These are phyloP conservation scores for Plectosphaerella cucumerina DNA, from an alignment of 2,329 filamentous ascomycete genomes.

Conservation along the genomic window DNA sequence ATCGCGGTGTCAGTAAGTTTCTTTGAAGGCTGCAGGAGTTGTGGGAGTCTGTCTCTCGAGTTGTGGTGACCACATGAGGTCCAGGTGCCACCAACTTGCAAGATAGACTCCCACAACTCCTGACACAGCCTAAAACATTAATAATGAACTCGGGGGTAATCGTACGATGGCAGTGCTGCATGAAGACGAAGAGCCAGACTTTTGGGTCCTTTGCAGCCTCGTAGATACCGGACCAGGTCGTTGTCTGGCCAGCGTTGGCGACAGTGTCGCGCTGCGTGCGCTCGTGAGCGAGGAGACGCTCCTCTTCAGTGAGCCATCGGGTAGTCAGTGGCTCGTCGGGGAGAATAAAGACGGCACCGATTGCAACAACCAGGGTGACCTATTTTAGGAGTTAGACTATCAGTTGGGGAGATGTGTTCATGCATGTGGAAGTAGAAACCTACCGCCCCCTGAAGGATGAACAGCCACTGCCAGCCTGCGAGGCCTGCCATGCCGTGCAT, in stretches of 20 bases:
- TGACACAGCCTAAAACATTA: too few relatives aligned
- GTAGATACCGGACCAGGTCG: constrained; percentile 33
- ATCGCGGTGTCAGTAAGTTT: background rate
- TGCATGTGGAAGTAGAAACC: constrained; percentile 19
- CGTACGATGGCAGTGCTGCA: constrained; percentile 39
- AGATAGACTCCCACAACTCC: too few relatives aligned
- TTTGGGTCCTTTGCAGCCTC: constrained; percentile 36
- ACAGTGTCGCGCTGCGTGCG: constrained; percentile 28
- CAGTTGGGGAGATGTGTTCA: too few relatives aligned
- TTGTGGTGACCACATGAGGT: too few relatives aligned
- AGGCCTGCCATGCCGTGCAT: constrained; percentile 21
- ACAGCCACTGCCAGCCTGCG: constrained; percentile 22
- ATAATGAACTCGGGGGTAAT: too few relatives aligned
- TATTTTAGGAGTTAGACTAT: too few relatives aligned
- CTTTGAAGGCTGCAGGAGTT: too few relatives aligned
- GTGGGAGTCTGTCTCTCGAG: too few relatives aligned
- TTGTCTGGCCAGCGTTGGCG: constrained; percentile 14
- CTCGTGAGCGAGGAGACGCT: constrained; percentile 35
- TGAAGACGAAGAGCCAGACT: constrained; percentile 39
- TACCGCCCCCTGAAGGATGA: constrained; percentile 13
- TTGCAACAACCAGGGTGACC: constrained; percentile 12
- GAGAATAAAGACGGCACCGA: constrained; percentile 10
- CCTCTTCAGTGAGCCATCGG: constrained; percentile 26
- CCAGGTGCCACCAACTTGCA: too few relatives aligned
- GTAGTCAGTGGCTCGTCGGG: constrained; percentile 29